phyloP scores from a whole-genome alignment of 2,329 filamentous ascomycete species.

The Hypoxylon sp. region DNA sequence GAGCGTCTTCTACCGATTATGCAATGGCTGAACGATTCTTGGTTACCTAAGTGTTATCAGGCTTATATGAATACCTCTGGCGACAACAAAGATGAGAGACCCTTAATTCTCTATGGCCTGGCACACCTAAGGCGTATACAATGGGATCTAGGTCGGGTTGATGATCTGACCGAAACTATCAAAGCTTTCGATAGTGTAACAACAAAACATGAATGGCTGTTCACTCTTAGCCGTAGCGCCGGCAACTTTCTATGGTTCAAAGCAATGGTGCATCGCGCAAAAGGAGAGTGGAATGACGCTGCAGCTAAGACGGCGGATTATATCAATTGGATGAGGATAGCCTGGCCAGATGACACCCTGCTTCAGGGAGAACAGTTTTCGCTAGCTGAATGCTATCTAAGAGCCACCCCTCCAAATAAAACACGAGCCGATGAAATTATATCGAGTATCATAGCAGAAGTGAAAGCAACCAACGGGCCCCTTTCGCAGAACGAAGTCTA shows the following conservation, averaged over 20 bases:
- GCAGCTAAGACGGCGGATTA: not conserved
- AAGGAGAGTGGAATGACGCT: not conserved
- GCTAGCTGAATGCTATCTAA: not conserved
- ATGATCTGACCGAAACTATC: not conserved
- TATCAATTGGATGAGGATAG: not conserved
- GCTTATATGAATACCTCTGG: not conserved
- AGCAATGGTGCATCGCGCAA: not conserved
- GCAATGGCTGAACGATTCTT: not conserved
- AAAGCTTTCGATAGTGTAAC: not conserved
- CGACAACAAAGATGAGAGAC: not conserved
- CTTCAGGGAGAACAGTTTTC: too few relatives aligned
- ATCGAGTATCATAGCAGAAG: not conserved
- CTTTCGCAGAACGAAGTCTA: not conserved
- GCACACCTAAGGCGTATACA: not conserved
- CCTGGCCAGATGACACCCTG: too few relatives aligned
- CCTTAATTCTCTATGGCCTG: not conserved
- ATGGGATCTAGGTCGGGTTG: not conserved
- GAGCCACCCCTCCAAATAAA: not conserved
- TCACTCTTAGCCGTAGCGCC: not conserved
- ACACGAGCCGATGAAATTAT: not conserved
- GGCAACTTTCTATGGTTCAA: not conserved
- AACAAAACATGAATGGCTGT: not conserved
- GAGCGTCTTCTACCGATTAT: too few relatives aligned
- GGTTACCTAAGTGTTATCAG: not conserved
- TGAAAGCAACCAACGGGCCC: not conserved